Evolutionary conservation across 1,139 yeast species (phyloP), one percentile per base, ranked within the genome.

Genomic region (Saccharomyces hybrid): DNA sequence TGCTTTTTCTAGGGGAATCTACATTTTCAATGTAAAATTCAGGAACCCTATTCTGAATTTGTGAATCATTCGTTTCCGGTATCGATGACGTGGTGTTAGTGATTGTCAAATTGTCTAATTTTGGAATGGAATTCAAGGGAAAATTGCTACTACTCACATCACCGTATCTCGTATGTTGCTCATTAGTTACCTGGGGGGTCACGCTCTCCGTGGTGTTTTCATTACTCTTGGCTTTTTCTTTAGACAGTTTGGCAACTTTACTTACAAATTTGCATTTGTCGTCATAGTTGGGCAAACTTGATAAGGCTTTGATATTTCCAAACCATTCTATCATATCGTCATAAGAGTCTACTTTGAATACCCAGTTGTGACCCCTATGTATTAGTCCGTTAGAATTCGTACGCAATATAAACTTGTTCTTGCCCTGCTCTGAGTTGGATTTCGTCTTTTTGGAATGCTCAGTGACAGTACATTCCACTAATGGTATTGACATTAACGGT

Each of bases 361-460:
- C 96, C 89, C 95, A 90, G 65, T 89, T 90, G 72, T 91, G 97
- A 52, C 89, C 88, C 65, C 89, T 79, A 61, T 85, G 86, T 46
- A 82, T 69, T 46, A 79, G 65, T 9, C 91, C 90, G 60, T 81
- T 81, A 61, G 50, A 34, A 28, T 34, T 54, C 8, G 55, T 44
- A 29, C 34, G 49, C 4, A 48, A 16, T 9, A 49, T 44, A 38
- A 53, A 53, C 13, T 50, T 53, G 23, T 29, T n/a, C n/a, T 13
- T 23, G 20, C 38, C 48, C 25, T 49, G 27, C 16, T 85, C 88
- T 42, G 81, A 79, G 14, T 76, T 74, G 7, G 85, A 82, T 59
- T 85, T 88, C 9, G 44, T 9, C 62, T 83, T 82, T 68, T 85
- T 84, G 14, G 90, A 82, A 70, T 89, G 96, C 59, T 88, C 95